phyloP scores from a whole-genome alignment of 768 basidiomycete genomes.

The Sporobolomyces phaffii region DNA sequence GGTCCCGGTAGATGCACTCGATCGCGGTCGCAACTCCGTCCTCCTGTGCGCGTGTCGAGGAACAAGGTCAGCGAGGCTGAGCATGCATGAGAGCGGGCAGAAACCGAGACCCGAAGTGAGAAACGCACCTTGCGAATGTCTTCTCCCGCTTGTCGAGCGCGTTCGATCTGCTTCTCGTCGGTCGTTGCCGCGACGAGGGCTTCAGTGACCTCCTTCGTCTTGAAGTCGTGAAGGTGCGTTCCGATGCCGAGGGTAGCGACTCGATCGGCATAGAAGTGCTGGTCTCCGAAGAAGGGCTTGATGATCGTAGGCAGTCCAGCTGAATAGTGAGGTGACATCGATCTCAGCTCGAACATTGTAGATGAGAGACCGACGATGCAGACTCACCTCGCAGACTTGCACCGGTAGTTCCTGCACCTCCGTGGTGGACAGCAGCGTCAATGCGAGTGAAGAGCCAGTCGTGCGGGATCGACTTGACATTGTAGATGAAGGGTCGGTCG shows the following conservation, averaged over 20 bases:
- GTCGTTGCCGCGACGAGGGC: conserved; percentile 77
- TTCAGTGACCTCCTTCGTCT: conserved; percentile 66
- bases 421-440: conserved; percentile 96
- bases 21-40: conserved; percentile 89
- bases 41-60: conserved; percentile 57
- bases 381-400: conserved; percentile 71
- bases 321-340: neutral
- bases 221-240: conserved; percentile 77
- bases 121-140: conserved; percentile 68
- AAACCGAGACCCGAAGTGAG: neutral
- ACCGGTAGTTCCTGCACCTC: conserved; percentile 92
- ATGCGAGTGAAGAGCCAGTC: conserved; percentile 93
- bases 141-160: conserved; percentile 77
- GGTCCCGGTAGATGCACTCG: conserved; percentile 89
- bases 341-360: neutral
- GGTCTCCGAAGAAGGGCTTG: conserved; percentile 95
- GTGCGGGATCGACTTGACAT: conserved; percentile 59
- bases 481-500: conserved; percentile 70
- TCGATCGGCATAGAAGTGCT: conserved; percentile 95
- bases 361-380: neutral
- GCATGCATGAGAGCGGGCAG: neutral
- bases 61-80: neutral
- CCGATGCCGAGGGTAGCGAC: conserved; percentile 95
- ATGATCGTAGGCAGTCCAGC: conserved; percentile 94
- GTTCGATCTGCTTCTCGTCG: conserved; percentile 78